Evolutionary conservation across 768 basidiomycete species (phyloP).

Genomic region (Pholiota microspora): DNA sequence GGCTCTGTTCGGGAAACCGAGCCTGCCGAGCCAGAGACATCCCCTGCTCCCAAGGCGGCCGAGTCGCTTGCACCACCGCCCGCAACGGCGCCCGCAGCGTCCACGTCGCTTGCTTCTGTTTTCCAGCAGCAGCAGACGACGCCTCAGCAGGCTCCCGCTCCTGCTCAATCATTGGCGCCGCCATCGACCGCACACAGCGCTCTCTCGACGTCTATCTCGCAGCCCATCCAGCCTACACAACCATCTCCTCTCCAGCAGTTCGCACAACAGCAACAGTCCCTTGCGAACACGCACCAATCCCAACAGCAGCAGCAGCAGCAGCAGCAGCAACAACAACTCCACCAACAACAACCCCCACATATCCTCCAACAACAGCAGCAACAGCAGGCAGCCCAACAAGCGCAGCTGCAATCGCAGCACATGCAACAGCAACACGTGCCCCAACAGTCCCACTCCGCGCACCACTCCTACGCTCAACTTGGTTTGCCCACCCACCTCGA

Average conservation of each 20-base stretch:
- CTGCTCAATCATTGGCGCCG: constrained; percentile 26
- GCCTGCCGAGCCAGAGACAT: constrained; percentile 34
- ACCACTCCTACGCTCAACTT: constrained; percentile 64
- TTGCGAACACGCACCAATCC: constrained; percentile 17
- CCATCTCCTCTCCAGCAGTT: constrained; percentile 33
- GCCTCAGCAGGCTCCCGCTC: constrained; percentile 33
- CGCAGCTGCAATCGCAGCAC: constrained; percentile 29
- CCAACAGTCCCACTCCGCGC: constrained; percentile 36
- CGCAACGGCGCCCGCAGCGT: constrained; percentile 38
- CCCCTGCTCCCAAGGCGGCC: constrained; percentile 24
- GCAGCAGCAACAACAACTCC: constrained; percentile 31
- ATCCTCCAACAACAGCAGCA: constrained; percentile 26
- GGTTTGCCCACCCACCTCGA: constrained; percentile 67
- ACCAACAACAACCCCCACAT: constrained; percentile 32
- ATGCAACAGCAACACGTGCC: constrained; percentile 38
- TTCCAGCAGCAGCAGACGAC: constrained; percentile 45
- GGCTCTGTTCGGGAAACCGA: constrained; percentile 30
- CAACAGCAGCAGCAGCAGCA: constrained; percentile 13
- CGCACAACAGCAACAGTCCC: constrained; percentile 3
- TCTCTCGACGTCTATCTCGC: constrained; percentile 36
- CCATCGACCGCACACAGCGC: constrained; percentile 28
- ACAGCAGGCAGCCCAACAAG: constrained; percentile 4
- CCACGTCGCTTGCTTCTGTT: constrained; percentile 37
- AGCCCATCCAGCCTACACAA: constrained; percentile 33
- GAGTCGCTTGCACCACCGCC: constrained; percentile 24